Evolutionary conservation across 2,329 filamentous ascomycete genomes (phyloP).

Genomic region (Botrytis fabae): DNA sequence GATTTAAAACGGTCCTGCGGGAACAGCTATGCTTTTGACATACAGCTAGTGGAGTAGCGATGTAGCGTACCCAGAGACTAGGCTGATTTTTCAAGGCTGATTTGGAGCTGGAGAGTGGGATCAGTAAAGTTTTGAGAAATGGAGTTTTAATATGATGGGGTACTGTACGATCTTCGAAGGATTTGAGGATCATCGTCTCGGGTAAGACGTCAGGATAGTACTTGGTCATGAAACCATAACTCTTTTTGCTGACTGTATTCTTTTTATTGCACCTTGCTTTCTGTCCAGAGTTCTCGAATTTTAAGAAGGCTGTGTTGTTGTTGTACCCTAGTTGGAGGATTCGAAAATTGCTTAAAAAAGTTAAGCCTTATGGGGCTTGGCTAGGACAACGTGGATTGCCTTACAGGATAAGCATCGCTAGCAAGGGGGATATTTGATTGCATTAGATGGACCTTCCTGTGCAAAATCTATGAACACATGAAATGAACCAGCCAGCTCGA

Average conservation of each 20-base stretch:
- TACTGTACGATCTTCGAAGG: not conserved
- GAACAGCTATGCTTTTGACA: not conserved
- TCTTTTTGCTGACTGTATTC: not conserved
- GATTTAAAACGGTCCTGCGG: not conserved
- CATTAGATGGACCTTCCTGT: not conserved
- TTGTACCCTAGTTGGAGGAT: not conserved
- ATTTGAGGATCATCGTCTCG: not conserved
- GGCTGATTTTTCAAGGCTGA: not conserved
- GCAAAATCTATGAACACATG: not conserved
- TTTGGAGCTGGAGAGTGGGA: not conserved
- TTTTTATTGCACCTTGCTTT: not conserved
- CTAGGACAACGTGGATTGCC: conserved; percentile 6
- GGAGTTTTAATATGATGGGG: not conserved
- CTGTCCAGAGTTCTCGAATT: not conserved
- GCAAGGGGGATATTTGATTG: not conserved
- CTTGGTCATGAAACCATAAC: not conserved
- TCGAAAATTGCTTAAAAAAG: conserved; percentile 13
- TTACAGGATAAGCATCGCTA: not conserved
- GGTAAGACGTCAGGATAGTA: not conserved
- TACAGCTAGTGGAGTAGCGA: not conserved
- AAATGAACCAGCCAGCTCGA: not conserved
- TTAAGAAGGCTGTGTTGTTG: conserved; percentile 2
- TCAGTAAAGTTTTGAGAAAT: not conserved
- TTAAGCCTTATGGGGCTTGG: not conserved
- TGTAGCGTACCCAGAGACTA: not conserved